Evolutionary conservation across 192 early-diverging fungal genomes (phyloP).

Genomic region (Linnemannia exigua): DNA sequence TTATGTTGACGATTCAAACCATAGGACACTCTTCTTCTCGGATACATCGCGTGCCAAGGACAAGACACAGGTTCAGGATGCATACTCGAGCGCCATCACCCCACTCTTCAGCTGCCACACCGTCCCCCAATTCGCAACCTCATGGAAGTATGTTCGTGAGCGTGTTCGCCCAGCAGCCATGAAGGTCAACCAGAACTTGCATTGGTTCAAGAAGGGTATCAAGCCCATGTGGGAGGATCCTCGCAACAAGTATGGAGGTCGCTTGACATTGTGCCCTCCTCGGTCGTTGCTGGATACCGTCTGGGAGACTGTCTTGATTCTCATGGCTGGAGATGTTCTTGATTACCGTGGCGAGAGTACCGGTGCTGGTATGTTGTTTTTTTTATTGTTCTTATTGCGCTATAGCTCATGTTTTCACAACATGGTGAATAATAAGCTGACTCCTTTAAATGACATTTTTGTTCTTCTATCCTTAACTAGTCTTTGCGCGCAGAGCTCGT

Average conservation of each 20-base stretch:
- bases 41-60: constrained; percentile 60
- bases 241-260: constrained; percentile 78
- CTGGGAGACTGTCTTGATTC: constrained; percentile 60
- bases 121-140: constrained; percentile 61
- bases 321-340: constrained; percentile 62
- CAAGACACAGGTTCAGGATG: constrained; percentile 44
- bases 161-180: constrained; percentile 54
- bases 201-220: constrained; percentile 77
- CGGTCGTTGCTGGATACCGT: constrained; percentile 54
- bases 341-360: constrained; percentile 48
- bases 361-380: constrained; percentile 35
- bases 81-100: constrained; percentile 63
- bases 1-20: background rate
- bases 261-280: constrained; percentile 55
- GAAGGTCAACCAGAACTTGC: constrained; percentile 76
- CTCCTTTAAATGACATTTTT: no score
- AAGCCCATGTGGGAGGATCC: constrained; percentile 89
- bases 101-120: constrained; percentile 62
- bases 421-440: no score
- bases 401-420: constrained; percentile 10
- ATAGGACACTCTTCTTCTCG: constrained; percentile 62
- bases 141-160: constrained; percentile 61
- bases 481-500: constrained; percentile 52
- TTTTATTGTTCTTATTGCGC: background rate
- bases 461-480: constrained; percentile 11